Percentiles rank a stretch among this genome's conserved stretches.
Evolutionary conservation across 2,329 filamentous ascomycete species (phyloP).

Genomic region (Xylaria sp.): DNA sequence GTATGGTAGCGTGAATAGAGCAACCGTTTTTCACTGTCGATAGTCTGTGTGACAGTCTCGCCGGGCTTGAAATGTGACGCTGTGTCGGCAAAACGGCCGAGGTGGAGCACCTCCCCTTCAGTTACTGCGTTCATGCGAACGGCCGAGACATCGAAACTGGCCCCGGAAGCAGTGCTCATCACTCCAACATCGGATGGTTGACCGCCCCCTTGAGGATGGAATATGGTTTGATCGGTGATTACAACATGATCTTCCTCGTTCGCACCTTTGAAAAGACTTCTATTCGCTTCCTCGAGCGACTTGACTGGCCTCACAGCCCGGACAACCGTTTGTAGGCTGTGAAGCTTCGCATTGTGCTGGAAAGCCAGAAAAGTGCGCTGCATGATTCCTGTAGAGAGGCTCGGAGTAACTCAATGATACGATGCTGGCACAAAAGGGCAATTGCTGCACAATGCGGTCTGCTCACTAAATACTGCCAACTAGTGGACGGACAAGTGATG

Average conservation of each 20-base stretch:
- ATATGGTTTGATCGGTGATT: conserved; percentile 74
- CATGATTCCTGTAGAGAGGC: conserved; percentile 38
- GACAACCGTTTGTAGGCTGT: conserved; percentile 46
- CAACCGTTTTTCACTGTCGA: conserved; percentile 69
- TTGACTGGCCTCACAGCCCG: conserved; percentile 61
- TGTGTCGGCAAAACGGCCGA: conserved; percentile 63
- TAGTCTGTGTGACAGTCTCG: conserved; percentile 63
- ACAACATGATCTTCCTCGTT: conserved; percentile 65
- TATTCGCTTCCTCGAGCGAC: conserved; percentile 62
- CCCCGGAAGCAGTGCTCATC: conserved; percentile 55
- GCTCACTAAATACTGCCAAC: conserved; percentile 9
- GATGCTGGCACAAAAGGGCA: neutral
- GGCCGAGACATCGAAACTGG: conserved; percentile 63
- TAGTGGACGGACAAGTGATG: conserved; percentile 18
- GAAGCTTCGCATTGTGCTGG: conserved; percentile 50
- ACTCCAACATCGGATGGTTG: conserved; percentile 75
- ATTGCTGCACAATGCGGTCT: conserved; percentile 3
- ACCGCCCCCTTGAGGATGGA: conserved; percentile 79
- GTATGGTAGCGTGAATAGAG: conserved; percentile 78
- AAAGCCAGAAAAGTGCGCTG: conserved; percentile 57
- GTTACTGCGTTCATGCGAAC: conserved; percentile 66
- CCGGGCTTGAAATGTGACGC: conserved; percentile 53
- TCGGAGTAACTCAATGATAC: neutral
- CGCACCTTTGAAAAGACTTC: conserved; percentile 68
- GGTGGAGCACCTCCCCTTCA: conserved; percentile 70